Conservation (phyloP, 495 filamentous ascomycete genomes). For the Gamarada debralockiae region DNA sequence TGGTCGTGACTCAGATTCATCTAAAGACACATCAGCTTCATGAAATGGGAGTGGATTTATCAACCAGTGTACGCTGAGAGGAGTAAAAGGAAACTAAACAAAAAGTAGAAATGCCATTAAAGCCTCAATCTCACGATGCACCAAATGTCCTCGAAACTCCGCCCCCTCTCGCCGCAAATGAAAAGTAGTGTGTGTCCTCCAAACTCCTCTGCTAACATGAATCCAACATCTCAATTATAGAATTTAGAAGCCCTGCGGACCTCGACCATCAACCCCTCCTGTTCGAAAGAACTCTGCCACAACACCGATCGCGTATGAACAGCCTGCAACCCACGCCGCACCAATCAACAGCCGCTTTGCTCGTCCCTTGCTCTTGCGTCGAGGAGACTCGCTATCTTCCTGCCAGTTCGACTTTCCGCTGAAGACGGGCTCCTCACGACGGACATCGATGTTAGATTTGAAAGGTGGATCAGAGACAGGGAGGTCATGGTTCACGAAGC, state of each 20-base stretch:
- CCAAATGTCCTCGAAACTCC: neutral
- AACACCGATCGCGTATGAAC: slow-evolving; percentile 67
- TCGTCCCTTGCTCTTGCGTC: slow-evolving; percentile 30
- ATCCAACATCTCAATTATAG: neutral
- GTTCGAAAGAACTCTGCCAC: slow-evolving; percentile 62
- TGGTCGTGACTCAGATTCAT: no score
- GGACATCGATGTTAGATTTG: slow-evolving; percentile 44
- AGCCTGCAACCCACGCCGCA: slow-evolving; percentile 54
- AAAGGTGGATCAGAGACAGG: slow-evolving; percentile 30
- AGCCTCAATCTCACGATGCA: no score
- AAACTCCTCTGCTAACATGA: slow-evolving; percentile 6
- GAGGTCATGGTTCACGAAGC: slow-evolving; percentile 53
- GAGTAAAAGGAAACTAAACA: no score
- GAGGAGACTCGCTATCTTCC: slow-evolving; percentile 16
- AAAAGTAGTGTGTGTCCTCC: no score
- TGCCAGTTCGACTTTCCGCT: slow-evolving; percentile 37
- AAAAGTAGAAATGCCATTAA: neutral
- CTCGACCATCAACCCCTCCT: slow-evolving; percentile 50
- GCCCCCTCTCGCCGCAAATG: neutral
- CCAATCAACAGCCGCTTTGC: slow-evolving; percentile 51
- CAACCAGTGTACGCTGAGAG: no score
- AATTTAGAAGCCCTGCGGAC: slow-evolving; percentile 46
- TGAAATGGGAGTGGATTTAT: no score
- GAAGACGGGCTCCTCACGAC: slow-evolving; percentile 54
- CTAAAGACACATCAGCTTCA: no score